Percentiles rank a stretch among this genome's conserved stretches.
phyloP scores from a whole-genome alignment of 2,329 filamentous ascomycete genomes.

The Ophiostoma piceae region DNA sequence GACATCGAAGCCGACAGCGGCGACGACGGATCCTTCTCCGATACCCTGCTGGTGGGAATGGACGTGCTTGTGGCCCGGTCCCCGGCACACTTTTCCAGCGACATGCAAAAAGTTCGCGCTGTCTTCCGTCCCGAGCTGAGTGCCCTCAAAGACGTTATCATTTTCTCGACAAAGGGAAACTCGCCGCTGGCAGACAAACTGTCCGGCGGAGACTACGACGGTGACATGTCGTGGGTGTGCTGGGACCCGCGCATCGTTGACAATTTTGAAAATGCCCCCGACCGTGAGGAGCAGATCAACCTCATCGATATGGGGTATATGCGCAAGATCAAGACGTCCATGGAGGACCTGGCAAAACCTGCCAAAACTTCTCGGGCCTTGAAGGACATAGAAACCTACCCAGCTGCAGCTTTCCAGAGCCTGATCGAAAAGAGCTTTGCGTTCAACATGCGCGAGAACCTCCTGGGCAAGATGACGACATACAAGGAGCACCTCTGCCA shows the following conservation, averaged over 20 bases:
- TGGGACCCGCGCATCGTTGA: slow-evolving; percentile 63
- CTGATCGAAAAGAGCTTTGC: slow-evolving; percentile 51
- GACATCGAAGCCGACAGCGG: slow-evolving; percentile 27
- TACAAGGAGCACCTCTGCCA: slow-evolving; percentile 62
- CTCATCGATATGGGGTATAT: slow-evolving; percentile 48
- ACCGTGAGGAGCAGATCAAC: slow-evolving; percentile 41
- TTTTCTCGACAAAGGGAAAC: slow-evolving; percentile 64
- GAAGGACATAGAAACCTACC: background rate
- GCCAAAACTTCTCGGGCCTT: too few relatives aligned
- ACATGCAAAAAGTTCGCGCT: slow-evolving; percentile 63
- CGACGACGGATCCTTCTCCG: slow-evolving; percentile 44
- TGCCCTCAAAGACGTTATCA: slow-evolving; percentile 68
- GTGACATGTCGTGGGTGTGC: slow-evolving; percentile 71
- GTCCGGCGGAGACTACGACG: slow-evolving; percentile 77
- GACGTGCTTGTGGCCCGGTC: slow-evolving; percentile 64
- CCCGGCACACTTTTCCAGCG: slow-evolving; percentile 63
- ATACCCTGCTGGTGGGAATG: slow-evolving; percentile 49
- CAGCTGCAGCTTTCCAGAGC: slow-evolving; percentile 31
- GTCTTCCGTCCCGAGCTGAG: slow-evolving; percentile 57
- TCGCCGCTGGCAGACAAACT: slow-evolving; percentile 62
- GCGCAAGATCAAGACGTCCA: slow-evolving; percentile 42
- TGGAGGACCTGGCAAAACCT: slow-evolving; percentile 40
- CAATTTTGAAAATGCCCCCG: slow-evolving; percentile 59
- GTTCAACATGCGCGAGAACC: slow-evolving; percentile 52
- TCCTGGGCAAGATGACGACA: slow-evolving; percentile 60